Conservation (phyloP, 1,139 yeast species). For the Yamadazyma spencermartinsiae region DNA sequence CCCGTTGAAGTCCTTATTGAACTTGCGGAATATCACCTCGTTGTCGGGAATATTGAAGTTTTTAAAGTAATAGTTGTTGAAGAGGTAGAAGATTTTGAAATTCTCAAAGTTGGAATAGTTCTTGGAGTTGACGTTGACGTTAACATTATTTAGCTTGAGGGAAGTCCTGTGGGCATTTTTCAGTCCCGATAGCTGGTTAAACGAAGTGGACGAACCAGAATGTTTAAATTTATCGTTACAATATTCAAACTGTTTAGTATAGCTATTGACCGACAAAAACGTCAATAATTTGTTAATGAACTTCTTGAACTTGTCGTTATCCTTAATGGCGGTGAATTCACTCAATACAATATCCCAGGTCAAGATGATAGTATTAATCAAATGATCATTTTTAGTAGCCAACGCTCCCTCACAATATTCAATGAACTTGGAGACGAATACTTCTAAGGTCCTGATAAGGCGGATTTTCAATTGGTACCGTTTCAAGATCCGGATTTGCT, state of each 20-base stretch:
- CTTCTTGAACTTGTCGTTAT: slow-evolving; percentile 12
- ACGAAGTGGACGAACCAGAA: neutral
- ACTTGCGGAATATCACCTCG: slow-evolving; percentile 16
- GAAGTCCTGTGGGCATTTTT: slow-evolving; percentile 7
- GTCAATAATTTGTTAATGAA: slow-evolving; percentile 12
- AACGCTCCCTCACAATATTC: slow-evolving; percentile 12
- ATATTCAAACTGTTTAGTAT: slow-evolving; percentile 16
- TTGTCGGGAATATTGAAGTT: slow-evolving; percentile 24
- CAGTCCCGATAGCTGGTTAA: slow-evolving; percentile 5
- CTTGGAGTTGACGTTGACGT: slow-evolving; percentile 14
- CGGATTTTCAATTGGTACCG: slow-evolving; percentile 11
- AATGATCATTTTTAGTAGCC: slow-evolving; percentile 12
- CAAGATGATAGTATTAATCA: slow-evolving; percentile 17
- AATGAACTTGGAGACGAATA: slow-evolving; percentile 10
- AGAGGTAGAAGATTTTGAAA: slow-evolving; percentile 33
- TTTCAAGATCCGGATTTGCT: slow-evolving; percentile 15
- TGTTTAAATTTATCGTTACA: slow-evolving; percentile 15
- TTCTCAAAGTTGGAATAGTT: slow-evolving; percentile 14
- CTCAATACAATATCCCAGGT: slow-evolving; percentile 15
- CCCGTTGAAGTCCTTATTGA: slow-evolving; percentile 19
- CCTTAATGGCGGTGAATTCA: slow-evolving; percentile 8
- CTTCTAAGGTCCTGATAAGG: slow-evolving; percentile 5
- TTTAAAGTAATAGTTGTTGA: slow-evolving; percentile 24
- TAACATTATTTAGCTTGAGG: slow-evolving; percentile 13
- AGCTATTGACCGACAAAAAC: slow-evolving; percentile 11